Conservation (phyloP, 192 early-diverging fungal species). For the Anaeromyces robustus region DNA sequence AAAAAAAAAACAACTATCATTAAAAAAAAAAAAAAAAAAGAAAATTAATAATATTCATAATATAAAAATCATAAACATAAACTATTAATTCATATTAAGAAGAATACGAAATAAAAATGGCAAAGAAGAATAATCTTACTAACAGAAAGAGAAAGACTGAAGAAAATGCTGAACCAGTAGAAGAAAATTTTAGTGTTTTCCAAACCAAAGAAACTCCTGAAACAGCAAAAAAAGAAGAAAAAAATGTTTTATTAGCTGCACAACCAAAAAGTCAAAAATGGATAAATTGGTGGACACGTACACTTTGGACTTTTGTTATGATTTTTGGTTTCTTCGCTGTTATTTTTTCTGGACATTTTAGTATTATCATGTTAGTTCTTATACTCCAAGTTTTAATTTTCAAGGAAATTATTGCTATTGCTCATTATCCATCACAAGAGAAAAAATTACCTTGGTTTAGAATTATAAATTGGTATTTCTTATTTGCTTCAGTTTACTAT, state of each 20-base stretch:
- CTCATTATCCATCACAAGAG: constrained; percentile 63
- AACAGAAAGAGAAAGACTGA: background rate
- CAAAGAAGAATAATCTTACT: background rate
- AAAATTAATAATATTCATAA: no score
- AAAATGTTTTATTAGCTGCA: constrained; percentile 19
- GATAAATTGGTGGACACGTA: constrained; percentile 69
- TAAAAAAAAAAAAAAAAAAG: no score
- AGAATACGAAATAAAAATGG: background rate
- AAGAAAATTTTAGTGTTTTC: background rate
- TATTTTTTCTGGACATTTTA: constrained; percentile 51
- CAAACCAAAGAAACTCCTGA: background rate
- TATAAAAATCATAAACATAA: background rate
- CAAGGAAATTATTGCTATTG: constrained; percentile 83
- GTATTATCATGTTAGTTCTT: constrained; percentile 71
- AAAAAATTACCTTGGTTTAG: constrained; percentile 81
- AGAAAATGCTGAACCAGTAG: background rate
- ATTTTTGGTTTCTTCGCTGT: constrained; percentile 61
- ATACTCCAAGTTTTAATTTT: constrained; percentile 75
- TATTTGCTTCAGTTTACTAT: constrained; percentile 80
- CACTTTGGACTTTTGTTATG: constrained; percentile 78
- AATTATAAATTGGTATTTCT: constrained; percentile 87
- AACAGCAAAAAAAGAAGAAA: background rate
- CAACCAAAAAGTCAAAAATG: constrained; percentile 36
- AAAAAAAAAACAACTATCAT: no score
- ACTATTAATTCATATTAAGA: background rate